Evolutionary conservation across 139 green algal species (phyloP).

Genomic region (Edaphochlamys debaryana): DNA sequence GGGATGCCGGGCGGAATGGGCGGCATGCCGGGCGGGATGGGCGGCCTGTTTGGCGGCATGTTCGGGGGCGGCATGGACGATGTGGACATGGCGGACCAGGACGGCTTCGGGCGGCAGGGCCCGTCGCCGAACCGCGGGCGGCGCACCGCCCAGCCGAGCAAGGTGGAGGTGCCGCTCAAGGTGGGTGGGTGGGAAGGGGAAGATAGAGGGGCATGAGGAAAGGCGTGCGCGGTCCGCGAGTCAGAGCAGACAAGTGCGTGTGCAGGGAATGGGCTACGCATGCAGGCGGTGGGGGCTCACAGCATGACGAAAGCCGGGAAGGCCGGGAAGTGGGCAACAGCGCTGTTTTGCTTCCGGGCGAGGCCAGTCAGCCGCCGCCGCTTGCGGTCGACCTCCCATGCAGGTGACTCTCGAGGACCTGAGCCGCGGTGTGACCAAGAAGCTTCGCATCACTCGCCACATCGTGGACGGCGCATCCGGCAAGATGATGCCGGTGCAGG

Average conservation of each 20-base stretch:
- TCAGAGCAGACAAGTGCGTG: too few species aligned
- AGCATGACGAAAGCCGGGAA: neutral
- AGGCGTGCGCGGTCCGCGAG: too few species aligned
- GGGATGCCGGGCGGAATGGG: neutral
- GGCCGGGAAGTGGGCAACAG: too few species aligned
- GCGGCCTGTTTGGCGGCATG: neutral
- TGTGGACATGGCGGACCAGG: too few species aligned
- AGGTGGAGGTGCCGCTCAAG: conserved; percentile 37
- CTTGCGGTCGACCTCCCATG: neutral
- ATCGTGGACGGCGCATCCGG: conserved; percentile 62
- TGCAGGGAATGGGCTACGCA: too few species aligned
- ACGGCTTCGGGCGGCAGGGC: too few species aligned
- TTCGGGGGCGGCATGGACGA: too few species aligned
- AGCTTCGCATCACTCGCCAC: conserved; percentile 70
- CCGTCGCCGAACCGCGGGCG: too few species aligned
- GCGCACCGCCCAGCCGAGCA: conserved; percentile 22
- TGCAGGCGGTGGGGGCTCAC: too few species aligned
- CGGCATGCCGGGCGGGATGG: conserved; percentile 17
- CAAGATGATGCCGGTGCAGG: conserved; percentile 56
- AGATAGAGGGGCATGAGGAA: too few species aligned
- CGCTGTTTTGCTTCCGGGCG: too few species aligned
- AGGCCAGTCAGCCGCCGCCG: neutral
- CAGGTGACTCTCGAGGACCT: conserved; percentile 70
- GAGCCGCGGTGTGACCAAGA: conserved; percentile 67
- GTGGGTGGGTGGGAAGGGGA: neutral